Evolutionary conservation across 768 basidiomycete genomes (phyloP).

Genomic region (Russula dissimulans): DNA sequence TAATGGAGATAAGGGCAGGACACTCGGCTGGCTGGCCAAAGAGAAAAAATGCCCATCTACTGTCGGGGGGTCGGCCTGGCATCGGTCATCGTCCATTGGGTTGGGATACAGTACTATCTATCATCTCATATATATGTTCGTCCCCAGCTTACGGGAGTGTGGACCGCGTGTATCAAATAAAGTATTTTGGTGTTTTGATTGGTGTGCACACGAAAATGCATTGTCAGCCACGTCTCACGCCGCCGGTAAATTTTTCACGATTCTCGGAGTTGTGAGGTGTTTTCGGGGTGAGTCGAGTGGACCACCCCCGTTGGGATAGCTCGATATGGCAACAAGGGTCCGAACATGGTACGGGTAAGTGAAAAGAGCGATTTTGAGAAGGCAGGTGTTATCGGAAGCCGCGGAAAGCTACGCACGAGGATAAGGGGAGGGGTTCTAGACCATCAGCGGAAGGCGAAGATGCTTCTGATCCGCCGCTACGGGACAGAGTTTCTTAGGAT

Average conservation of each 20-base stretch:
- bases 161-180: no score
- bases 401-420: conserved; percentile 19
- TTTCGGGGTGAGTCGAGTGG: conserved; percentile 4
- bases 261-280: conserved; percentile 15
- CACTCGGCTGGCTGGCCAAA: background rate
- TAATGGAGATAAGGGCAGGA: background rate
- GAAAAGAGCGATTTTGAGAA: conserved; percentile 14
- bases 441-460: conserved; percentile 15
- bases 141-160: no score
- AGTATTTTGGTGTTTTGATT: no score
- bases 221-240: no score
- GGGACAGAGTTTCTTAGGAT: conserved; percentile 14
- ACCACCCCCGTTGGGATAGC: conserved; percentile 8
- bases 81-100: no score
- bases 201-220: no score
- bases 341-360: background rate
- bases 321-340: conserved; percentile 5
- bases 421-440: conserved; percentile 18
- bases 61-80: no score
- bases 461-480: conserved; percentile 19
- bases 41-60: background rate
- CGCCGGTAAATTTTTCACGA: background rate
- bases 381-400: conserved; percentile 19
- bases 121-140: no score
- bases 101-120: no score